Conservation (phyloP, 495 filamentous ascomycete species). For the Xylaria bambusicola region DNA sequence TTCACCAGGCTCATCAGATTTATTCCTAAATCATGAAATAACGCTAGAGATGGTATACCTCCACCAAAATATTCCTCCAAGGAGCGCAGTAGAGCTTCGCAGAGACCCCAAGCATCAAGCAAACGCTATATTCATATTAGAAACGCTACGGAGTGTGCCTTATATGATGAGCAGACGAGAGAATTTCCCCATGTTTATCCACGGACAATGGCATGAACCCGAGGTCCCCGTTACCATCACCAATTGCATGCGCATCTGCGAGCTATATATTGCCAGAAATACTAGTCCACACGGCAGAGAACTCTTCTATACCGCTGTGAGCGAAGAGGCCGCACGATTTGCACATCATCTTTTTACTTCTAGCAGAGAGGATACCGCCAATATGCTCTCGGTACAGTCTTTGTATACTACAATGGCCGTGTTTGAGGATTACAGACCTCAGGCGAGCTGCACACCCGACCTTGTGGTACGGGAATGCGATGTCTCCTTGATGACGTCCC, state of each 20-base stretch:
- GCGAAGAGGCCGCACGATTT: constrained; percentile 20
- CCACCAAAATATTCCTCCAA: constrained; percentile 13
- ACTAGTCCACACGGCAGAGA: background rate
- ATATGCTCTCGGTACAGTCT: constrained; percentile 19
- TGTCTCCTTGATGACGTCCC: background rate
- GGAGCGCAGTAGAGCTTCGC: constrained; percentile 16
- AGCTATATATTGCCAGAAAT: constrained; percentile 9
- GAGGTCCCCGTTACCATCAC: constrained; percentile 20
- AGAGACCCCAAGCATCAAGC: constrained; percentile 23
- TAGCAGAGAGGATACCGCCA: constrained; percentile 11
- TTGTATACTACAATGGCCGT: constrained; percentile 23
- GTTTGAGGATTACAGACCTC: constrained; percentile 10
- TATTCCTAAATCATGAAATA: too few species aligned
- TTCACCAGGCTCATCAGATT: background rate
- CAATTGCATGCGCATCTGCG: constrained; percentile 19
- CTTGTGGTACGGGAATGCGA: constrained; percentile 16
- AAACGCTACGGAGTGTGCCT: constrained; percentile 23
- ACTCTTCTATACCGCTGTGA: constrained; percentile 16
- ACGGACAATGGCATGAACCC: constrained; percentile 28
- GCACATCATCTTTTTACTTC: constrained; percentile 5
- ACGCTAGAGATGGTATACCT: too few species aligned
- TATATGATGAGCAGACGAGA: constrained; percentile 24
- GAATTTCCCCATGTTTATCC: constrained; percentile 23
- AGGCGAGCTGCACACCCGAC: constrained; percentile 7
- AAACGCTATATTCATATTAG: constrained; percentile 23